Evolutionary conservation across 805 yeast species (phyloP), one percentile per base, ranked within the genome.

Genomic region (Helenozyma baotianmanensis): DNA sequence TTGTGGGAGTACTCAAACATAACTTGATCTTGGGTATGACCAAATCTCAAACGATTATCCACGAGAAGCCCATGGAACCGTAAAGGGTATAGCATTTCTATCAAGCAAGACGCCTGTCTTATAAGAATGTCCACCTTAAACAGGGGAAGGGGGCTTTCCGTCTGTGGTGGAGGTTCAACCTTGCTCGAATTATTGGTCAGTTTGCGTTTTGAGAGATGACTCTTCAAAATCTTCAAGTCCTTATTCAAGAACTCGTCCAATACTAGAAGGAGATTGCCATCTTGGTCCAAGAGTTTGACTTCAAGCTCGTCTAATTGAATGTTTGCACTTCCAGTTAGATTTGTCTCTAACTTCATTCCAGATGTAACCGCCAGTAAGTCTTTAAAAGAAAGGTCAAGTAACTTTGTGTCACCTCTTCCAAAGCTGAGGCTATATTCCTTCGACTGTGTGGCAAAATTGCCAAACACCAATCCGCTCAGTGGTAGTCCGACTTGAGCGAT

Each of bases 61-160:
- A 32, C 7, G 3, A 30, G 14, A 3, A 27, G 25, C 4, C 38
- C 30, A 14, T 35, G 41, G 9, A 44, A 14, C 10, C 30, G 30
- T 4, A 39, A 29, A 8, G 48, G 48, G 11, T 23, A 23, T 15
- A 44, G 14, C 4, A 38, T 23, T 7, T 44, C 45, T 3, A 29
- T 21, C 12, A 27, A 18, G 13, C 29, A 23, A 14, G 21, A 15
- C 11, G 22, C 22, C 25, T 24, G 30, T 7, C 16, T 30, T 14
- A 38, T 25, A 3, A 12, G 21, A 14, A 40, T 14, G 12, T 21
- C 35, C n/a, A 38, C 19, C 19, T 17, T 17, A 8, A 17, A 17
- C 5, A n/a, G n/a, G n/a, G n/a, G n/a, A n/a, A n/a, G n/a, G n/a
- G n/a, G n/a, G n/a, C n/a, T n/a, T n/a, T n/a, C n/a, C n/a, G n/a